These are phyloP conservation scores for Aegilops bicornis DNA, from an alignment of 176 grass and related monocot species.

Conservation along the genomic window DNA sequence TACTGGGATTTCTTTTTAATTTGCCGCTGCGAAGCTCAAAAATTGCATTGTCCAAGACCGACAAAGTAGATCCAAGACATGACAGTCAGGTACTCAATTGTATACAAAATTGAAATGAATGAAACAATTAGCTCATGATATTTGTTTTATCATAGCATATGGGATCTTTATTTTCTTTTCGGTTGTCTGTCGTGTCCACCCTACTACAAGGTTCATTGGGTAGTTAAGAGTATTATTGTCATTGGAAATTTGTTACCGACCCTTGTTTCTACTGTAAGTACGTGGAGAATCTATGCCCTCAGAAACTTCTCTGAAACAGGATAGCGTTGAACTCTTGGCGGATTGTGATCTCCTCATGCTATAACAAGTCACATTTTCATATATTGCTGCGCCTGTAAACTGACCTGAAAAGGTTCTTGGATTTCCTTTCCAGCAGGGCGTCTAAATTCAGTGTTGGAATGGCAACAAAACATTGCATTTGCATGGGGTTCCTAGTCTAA, in stretches of 20 bases:
- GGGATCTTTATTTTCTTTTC: neutral
- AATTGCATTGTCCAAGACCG: neutral
- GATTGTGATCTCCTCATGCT: neutral
- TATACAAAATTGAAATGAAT: neutral
- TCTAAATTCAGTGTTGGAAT: neutral
- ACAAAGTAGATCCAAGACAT: neutral
- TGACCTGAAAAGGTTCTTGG: neutral
- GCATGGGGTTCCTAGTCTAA: neutral
- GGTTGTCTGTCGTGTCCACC: neutral
- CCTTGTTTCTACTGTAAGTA: too few species aligned
- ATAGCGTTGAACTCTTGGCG: too few species aligned
- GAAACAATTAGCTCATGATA: neutral
- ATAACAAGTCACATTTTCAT: neutral
- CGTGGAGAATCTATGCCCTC: neutral
- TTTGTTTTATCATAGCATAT: neutral
- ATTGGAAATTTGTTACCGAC: too few species aligned
- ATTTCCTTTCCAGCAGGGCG: neutral
- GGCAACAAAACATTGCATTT: neutral
- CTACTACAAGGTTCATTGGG: neutral
- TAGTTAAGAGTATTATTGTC: neutral
- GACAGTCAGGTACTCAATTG: neutral
- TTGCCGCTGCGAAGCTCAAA: neutral
- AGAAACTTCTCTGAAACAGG: neutral
- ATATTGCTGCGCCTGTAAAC: neutral
- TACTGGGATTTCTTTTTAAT: neutral